phyloP scores from a whole-genome alignment of 208 protist genomes.

The Strigomonas galati region DNA sequence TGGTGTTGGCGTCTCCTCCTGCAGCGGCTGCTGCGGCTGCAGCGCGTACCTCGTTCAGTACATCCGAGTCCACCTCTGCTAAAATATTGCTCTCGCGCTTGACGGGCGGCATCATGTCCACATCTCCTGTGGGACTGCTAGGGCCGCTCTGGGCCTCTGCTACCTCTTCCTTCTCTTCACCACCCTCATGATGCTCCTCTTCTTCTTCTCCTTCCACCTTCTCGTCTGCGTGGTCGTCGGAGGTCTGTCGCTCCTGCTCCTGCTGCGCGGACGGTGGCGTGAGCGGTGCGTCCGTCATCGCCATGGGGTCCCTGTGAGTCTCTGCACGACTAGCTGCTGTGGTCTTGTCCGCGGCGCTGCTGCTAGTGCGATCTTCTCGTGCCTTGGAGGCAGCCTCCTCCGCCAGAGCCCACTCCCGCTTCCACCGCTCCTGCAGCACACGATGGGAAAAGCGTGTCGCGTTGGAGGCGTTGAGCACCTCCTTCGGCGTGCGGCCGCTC shows the following conservation, averaged over 20 bases:
- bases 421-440: neutral
- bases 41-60: neutral
- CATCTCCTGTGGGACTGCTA: no score
- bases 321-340: neutral
- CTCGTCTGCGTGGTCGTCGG: neutral
- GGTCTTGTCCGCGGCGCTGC: no score
- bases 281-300: neutral
- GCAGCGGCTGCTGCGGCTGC: no score
- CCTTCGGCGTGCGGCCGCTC: constrained; percentile 65
- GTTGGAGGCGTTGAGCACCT: constrained; percentile 36
- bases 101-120: neutral
- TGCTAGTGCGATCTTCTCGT: neutral
- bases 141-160: neutral
- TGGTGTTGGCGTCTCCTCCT: no score
- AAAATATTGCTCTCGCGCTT: neutral
- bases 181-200: neutral
- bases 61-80: neutral
- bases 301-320: neutral
- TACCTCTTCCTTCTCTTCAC: neutral
- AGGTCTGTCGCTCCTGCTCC: neutral
- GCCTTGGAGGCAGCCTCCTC: neutral
- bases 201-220: neutral
- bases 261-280: no score
- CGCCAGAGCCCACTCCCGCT: constrained; percentile 1
- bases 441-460: constrained; percentile 8